Conservation (phyloP, 83 land plant species). For the Picea abies region DNA sequence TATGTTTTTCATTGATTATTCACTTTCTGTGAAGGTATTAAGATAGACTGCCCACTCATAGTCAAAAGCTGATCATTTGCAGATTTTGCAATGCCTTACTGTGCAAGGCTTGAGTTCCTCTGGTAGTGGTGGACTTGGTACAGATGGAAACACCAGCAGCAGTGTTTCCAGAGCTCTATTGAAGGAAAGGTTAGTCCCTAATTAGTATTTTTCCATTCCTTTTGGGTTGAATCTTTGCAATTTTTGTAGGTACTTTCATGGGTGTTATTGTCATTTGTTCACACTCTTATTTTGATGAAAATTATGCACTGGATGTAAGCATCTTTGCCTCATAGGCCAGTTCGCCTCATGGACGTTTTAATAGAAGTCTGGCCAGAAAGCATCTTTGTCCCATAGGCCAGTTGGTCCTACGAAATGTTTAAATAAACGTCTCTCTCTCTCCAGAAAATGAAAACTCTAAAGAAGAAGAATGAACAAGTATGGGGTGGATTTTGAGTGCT, state of each 20-base stretch:
- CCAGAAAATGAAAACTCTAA: background rate
- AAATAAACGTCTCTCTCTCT: background rate
- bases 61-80: constrained; percentile 14
- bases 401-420: too few relatives aligned
- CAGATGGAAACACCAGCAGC: constrained; percentile 37
- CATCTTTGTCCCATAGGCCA: too few relatives aligned
- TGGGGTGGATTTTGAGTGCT: background rate
- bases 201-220: constrained; percentile 20
- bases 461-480: background rate
- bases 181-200: constrained; percentile 40
- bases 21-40: background rate
- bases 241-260: background rate
- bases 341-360: background rate
- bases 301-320: background rate
- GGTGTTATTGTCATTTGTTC: background rate
- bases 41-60: background rate
- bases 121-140: constrained; percentile 50
- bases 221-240: background rate
- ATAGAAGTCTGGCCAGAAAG: too few relatives aligned
- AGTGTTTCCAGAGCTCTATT: constrained; percentile 38
- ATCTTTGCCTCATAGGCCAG: background rate
- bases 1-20: background rate
- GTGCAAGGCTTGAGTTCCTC: constrained; percentile 80
- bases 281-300: too few relatives aligned
- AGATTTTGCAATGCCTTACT: constrained; percentile 82